Conservation (phyloP, 805 yeast genomes). For the Wickerhamia fluorescens region DNA sequence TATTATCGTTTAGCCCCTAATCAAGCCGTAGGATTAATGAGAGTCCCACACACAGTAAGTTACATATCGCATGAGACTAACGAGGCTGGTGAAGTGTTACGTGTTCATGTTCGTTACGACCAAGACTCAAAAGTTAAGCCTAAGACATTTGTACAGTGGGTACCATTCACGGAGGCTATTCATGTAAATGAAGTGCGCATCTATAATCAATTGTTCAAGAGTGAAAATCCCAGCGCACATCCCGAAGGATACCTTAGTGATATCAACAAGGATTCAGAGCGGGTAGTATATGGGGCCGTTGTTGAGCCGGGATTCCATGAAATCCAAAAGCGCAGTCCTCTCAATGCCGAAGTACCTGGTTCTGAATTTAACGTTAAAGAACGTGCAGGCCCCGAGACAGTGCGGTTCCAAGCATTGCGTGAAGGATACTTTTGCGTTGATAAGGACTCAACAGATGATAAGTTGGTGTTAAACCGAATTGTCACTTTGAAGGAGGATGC, state of each 20-base stretch:
- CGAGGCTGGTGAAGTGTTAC: constrained; percentile 53
- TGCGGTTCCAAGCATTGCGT: constrained; percentile 95
- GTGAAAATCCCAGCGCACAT: constrained; percentile 84
- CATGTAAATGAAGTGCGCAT: constrained; percentile 70
- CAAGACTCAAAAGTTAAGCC: constrained; percentile 66
- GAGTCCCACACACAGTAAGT: constrained; percentile 76
- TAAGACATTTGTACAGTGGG: constrained; percentile 96
- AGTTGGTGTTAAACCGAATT: constrained; percentile 76
- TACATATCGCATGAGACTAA: constrained; percentile 65
- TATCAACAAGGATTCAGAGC: constrained; percentile 74
- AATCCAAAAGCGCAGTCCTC: constrained; percentile 64
- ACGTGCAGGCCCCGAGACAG: constrained; percentile 59
- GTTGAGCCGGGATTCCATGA: constrained; percentile 72
- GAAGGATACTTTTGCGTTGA: constrained; percentile 94
- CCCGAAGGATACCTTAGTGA: constrained; percentile 88
- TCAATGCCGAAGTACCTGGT: constrained; percentile 54
- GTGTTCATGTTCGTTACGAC: constrained; percentile 76
- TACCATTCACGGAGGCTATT: constrained; percentile 60
- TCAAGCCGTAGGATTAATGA: constrained; percentile 91
- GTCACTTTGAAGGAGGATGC: constrained; percentile 88
- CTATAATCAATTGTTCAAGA: constrained; percentile 79
- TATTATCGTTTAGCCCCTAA: constrained; percentile 92
- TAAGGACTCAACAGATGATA: constrained; percentile 57
- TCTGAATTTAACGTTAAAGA: constrained; percentile 71
- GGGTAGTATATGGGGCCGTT: constrained; percentile 54